phyloP scores from a whole-genome alignment of 139 green algal genomes.

The Chlorella sorokiniana region DNA sequence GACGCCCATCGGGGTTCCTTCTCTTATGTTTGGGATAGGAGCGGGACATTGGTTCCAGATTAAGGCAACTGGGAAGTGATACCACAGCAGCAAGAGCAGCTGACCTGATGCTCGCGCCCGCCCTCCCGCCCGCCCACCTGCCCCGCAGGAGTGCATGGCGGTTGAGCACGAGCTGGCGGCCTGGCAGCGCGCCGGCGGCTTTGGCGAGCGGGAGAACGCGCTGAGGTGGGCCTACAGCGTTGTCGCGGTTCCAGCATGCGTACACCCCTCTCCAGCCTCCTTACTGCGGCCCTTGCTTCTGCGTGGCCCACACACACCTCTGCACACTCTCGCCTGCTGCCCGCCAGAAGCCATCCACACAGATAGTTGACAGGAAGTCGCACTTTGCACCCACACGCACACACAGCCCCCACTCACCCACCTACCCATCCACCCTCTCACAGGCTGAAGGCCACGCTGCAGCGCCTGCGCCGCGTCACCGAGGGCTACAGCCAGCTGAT shows the following conservation, averaged over 20 bases:
- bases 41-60: too few relatives aligned
- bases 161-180: constrained; percentile 87
- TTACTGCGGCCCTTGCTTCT: not conserved
- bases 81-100: not conserved
- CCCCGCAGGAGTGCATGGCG: constrained; percentile 76
- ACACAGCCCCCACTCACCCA: too few relatives aligned
- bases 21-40: too few relatives aligned
- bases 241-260: not conserved
- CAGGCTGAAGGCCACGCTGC: constrained; percentile 82
- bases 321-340: too few relatives aligned
- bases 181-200: constrained; percentile 73
- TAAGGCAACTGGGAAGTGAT: not conserved
- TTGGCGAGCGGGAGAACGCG: constrained; percentile 45
- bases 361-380: too few relatives aligned
- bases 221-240: constrained; percentile 46
- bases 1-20: too few relatives aligned
- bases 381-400: too few relatives aligned
- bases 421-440: too few relatives aligned
- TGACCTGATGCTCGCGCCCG: too few relatives aligned
- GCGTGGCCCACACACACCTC: too few relatives aligned
- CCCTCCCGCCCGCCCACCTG: not conserved
- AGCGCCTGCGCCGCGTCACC: constrained; percentile 79
- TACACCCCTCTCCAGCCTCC: not conserved
- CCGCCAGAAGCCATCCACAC: too few relatives aligned
- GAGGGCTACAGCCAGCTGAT: constrained; percentile 77